phyloP scores from a whole-genome alignment of 805 yeast species.

The Kuraishia capsulata region DNA sequence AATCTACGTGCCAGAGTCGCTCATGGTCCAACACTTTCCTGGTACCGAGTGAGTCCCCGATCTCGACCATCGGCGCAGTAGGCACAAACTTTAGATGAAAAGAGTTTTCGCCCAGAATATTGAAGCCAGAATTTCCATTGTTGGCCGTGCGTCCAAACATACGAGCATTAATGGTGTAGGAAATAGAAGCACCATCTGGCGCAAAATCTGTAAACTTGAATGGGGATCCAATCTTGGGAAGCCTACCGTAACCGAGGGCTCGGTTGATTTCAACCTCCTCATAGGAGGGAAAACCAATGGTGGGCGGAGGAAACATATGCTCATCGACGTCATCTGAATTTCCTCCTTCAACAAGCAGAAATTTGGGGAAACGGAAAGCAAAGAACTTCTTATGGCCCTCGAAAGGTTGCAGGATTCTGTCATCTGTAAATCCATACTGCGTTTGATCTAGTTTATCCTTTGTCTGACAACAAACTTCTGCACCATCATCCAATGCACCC shows the following conservation, averaged over 20 bases:
- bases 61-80: background rate
- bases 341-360: conserved; percentile 43
- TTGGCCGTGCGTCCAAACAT: conserved; percentile 31
- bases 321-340: conserved; percentile 23
- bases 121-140: background rate
- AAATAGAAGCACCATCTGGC: conserved; percentile 29
- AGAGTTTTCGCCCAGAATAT: background rate
- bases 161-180: conserved; percentile 46
- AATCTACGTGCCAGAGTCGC: background rate
- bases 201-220: conserved; percentile 37
- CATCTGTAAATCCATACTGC: conserved; percentile 30
- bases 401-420: conserved; percentile 35
- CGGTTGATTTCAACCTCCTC: conserved; percentile 19
- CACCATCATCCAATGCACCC: conserved; percentile 38
- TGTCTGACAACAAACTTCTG: conserved; percentile 39
- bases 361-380: conserved; percentile 44
- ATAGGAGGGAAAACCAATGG: conserved; percentile 26
- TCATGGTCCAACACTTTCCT: background rate
- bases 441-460: conserved; percentile 18
- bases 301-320: conserved; percentile 27
- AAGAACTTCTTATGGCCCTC: conserved; percentile 45
- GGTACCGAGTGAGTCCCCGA: background rate
- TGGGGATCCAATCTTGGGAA: conserved; percentile 42
- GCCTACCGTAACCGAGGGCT: conserved; percentile 46
- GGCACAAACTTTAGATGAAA: background rate